A percentile compares a stretch with the other conserved stretches of the same genome.
Conservation (phyloP, 2,329 filamentous ascomycete species). For the Trichophyton schoenleinii region DNA sequence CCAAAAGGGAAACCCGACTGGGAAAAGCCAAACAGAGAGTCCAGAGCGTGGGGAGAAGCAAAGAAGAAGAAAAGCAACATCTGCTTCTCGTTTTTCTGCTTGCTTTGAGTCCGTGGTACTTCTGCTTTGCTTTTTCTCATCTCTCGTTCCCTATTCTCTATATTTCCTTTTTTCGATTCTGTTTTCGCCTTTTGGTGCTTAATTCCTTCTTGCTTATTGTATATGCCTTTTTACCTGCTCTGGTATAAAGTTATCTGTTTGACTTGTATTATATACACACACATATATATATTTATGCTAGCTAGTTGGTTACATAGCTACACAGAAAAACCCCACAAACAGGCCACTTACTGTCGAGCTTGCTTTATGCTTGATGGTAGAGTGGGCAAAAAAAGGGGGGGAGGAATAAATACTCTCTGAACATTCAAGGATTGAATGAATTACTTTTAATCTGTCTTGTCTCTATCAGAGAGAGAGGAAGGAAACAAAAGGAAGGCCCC, state of each 20-base stretch:
- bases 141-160: neutral
- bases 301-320: slow-evolving; percentile 2
- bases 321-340: neutral
- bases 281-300: neutral
- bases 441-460: no score
- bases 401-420: neutral
- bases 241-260: neutral
- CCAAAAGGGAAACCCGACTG: slow-evolving; percentile 1
- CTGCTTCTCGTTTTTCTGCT: neutral
- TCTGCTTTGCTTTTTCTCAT: neutral
- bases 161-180: neutral
- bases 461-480: neutral
- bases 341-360: neutral
- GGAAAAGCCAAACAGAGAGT: neutral
- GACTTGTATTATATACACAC: neutral
- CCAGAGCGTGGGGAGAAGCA: neutral
- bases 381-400: neutral
- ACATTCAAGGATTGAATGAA: neutral
- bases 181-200: neutral
- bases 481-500: neutral
- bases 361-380: neutral
- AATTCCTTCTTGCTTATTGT: neutral
- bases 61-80: neutral
- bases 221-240: neutral
- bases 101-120: neutral